Base-by-base conservation (phyloP, 2,329 filamentous ascomycete genomes). In the Xylariomycetidae sp. region DNA sequence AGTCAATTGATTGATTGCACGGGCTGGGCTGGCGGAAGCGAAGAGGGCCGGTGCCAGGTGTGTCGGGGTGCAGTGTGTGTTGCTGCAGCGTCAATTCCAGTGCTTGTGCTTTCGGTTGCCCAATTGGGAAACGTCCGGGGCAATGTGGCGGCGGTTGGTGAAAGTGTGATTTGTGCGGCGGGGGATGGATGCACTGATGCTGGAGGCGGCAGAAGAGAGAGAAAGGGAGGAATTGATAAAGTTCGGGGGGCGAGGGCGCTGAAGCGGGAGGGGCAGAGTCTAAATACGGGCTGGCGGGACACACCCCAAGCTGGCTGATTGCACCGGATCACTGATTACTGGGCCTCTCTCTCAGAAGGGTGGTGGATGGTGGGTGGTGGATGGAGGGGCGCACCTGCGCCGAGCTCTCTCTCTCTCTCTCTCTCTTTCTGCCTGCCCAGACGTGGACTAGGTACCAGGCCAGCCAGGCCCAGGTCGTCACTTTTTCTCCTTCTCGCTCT, bases 271-370 rank as follows among this genome's bases (percentile, higher is more conserved):
- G 49, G 43, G 43, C 41, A 34, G 44, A 24, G 37, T 52, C 49
- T 52, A 53, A 52, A 51, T 53, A 53, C 32, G 43, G 40, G 20
- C 12, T 40, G 37, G 37, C 34, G 37, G 35, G n/a, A n/a, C n/a
- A n/a, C n/a, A n/a, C n/a, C 32, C 32, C 34, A 28, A 32, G 31
- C 41, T 42, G 38, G 49, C 48, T 53, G 50, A 53, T 53, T 53
- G 39, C 23, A 39, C 44, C 46, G 35, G 33, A 52, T 50, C 48
- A 50, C 39, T 46, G 43, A 44, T 35, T 34, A 29, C 29, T 38
- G 37, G 42, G 39, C 41, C 36, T 38, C 25, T n/a, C n/a, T n/a
- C n/a, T n/a, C n/a, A n/a, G n/a, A n/a, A n/a, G n/a, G n/a, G 35
- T 40, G 41, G 36, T 25, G 32, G 26, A 38, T n/a, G 37, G 32